Evolutionary conservation across 768 basidiomycete genomes (phyloP), one percentile per base, ranked within the genome.

Genomic region (Boletales sp.): DNA sequence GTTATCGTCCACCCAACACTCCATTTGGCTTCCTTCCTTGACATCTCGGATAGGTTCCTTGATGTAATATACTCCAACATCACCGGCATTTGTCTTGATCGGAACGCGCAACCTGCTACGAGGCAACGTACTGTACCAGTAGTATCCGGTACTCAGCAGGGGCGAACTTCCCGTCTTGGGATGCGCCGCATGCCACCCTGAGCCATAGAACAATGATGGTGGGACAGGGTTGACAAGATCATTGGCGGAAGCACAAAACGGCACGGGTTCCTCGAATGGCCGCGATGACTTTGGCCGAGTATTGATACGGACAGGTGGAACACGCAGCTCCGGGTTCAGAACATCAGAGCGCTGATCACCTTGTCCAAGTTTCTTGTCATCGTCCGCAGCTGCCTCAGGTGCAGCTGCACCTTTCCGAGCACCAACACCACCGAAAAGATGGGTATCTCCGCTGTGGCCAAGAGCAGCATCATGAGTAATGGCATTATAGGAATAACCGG

Each of bases 1-100:
- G 64, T 99, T 99, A 67, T 99, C 94, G 67, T 99, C 96, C 31
- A 99, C 96, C 95, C 95, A 98, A 66, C 96, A 98, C 60, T 89
- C 82, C 4, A 94, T 74, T 46, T 79, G 76, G 58, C 84, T 84
- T 31, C 90, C 87, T 52, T 80, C 73, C 6, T 80, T 83, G 33
- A 82, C 74, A 15, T 72, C 65, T 21, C 60, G 61, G 43, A 75
- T 70, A 11, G 90, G 86, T 54, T 93, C 91, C 65, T 80, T 80
- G 31, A 97, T 52, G 69, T 84, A 96, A 70, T 97, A 97, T 9
- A 99, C 76, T 34, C 89, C 94, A 36, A 99, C 80, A 61, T 98
- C 95, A 9, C 96, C 96, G 30, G 88, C 90, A 5, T 87, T 86
- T 0, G 90, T 79, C 64, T 82, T 81, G 48, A 98, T 74, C 19